Percentiles rank a stretch among this genome's conserved stretches.
These are phyloP conservation scores for Cladosporium sp. DNA, from an alignment of 2,329 filamentous ascomycete genomes.

Conservation along the genomic window DNA sequence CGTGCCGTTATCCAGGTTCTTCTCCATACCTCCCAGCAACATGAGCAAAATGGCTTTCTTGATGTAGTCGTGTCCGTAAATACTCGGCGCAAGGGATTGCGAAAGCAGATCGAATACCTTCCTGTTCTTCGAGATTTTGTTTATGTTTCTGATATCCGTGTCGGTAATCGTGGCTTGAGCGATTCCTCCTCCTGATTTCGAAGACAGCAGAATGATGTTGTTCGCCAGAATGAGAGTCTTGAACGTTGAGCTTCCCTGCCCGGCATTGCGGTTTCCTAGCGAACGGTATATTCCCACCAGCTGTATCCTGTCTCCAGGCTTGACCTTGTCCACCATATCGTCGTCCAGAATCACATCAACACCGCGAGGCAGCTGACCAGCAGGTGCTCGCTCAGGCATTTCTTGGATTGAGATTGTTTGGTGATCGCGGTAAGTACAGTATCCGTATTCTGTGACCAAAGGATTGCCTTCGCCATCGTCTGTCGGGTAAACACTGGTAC, in stretches of 20 bases:
- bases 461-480: slow-evolving; percentile 91
- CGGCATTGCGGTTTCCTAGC: slow-evolving; percentile 87
- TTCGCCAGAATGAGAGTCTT: slow-evolving; percentile 91
- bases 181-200: slow-evolving; percentile 90
- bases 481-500: slow-evolving; percentile 86
- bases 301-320: slow-evolving; percentile 93
- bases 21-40: slow-evolving; percentile 93
- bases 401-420: slow-evolving; percentile 98
- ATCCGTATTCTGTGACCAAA: slow-evolving; percentile 90
- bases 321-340: slow-evolving; percentile 88
- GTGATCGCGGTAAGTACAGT: slow-evolving; percentile 91
- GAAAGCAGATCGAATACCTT: slow-evolving; percentile 89
- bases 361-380: slow-evolving; percentile 87
- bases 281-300: slow-evolving; percentile 95
- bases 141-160: slow-evolving; percentile 96
- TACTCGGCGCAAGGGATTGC: slow-evolving; percentile 90
- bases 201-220: slow-evolving; percentile 88
- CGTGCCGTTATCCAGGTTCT: slow-evolving; percentile 96
- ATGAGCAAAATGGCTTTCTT: slow-evolving; percentile 96
- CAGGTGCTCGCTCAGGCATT: slow-evolving; percentile 95
- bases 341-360: slow-evolving; percentile 97
- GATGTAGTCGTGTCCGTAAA: slow-evolving; percentile 94
- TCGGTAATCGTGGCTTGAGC: slow-evolving; percentile 90
- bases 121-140: slow-evolving; percentile 91
- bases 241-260: slow-evolving; percentile 85